Conservation (phyloP, 805 yeast species). For the Blastobotrys peoriensis region DNA sequence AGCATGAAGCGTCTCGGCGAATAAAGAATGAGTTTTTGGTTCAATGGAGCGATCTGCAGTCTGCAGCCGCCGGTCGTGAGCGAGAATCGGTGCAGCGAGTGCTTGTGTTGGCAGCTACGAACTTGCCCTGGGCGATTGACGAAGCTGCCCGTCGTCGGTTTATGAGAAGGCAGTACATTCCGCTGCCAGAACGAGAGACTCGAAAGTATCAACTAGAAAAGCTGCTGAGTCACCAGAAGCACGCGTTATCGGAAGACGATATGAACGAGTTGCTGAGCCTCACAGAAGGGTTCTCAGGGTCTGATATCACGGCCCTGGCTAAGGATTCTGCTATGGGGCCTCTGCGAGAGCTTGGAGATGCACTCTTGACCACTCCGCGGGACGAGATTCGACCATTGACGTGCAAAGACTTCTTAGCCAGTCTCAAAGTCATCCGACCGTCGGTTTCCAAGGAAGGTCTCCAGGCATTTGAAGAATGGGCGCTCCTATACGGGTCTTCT, state of each 20-base stretch:
- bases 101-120: slow-evolving; percentile 88
- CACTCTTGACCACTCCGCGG: slow-evolving; percentile 58
- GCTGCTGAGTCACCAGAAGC: slow-evolving; percentile 64
- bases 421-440: slow-evolving; percentile 76
- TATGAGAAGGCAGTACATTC: slow-evolving; percentile 87
- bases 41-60: slow-evolving; percentile 89
- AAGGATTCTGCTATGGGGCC: slow-evolving; percentile 99
- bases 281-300: slow-evolving; percentile 85
- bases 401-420: slow-evolving; percentile 64
- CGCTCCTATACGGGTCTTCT: slow-evolving; percentile 74
- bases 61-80: slow-evolving; percentile 76
- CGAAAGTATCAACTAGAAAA: slow-evolving; percentile 63
- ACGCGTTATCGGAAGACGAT: slow-evolving; percentile 60
- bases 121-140: slow-evolving; percentile 94
- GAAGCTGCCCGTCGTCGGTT: slow-evolving; percentile 95
- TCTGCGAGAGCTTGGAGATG: slow-evolving; percentile 80
- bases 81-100: slow-evolving; percentile 54
- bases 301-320: slow-evolving; percentile 88
- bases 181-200: slow-evolving; percentile 84
- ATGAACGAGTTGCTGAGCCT: slow-evolving; percentile 51
- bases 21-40: slow-evolving; percentile 89
- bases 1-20: slow-evolving; percentile 82
- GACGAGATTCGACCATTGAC: slow-evolving; percentile 73
- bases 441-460: slow-evolving; percentile 83
- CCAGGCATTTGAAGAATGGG: slow-evolving; percentile 82